Evolutionary conservation across 345 rosid species (phyloP).

Genomic region (Boechera stricta): DNA sequence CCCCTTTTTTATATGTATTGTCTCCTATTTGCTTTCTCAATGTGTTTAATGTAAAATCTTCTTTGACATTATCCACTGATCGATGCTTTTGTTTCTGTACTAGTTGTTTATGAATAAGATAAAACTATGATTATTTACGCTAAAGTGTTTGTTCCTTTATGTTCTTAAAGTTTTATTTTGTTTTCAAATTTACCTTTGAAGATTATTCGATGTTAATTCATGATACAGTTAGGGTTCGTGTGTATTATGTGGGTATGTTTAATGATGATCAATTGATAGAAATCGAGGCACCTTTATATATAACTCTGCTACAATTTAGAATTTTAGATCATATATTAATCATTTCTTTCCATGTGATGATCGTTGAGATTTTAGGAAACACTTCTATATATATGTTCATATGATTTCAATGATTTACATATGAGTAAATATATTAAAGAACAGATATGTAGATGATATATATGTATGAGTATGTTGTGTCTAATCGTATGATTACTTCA

Average conservation of each 20-base stretch:
- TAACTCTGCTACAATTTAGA: neutral
- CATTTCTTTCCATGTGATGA: constrained; percentile 35
- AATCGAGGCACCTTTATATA: neutral
- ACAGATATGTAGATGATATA: neutral
- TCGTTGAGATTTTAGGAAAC: constrained; percentile 14
- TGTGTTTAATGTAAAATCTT: constrained; percentile 25
- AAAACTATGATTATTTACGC: constrained; percentile 16
- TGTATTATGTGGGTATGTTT: constrained; percentile 15
- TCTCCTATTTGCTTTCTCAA: constrained; percentile 31
- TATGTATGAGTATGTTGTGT: neutral
- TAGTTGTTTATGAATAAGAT: constrained; percentile 35
- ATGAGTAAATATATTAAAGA: neutral
- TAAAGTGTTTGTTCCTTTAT: constrained; percentile 2
- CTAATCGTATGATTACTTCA: constrained; percentile 1
- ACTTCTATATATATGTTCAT: neutral
- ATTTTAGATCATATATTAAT: constrained; percentile 6
- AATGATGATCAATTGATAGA: neutral
- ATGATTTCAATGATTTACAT: constrained; percentile 8
- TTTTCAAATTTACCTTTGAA: neutral
- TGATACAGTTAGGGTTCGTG: constrained; percentile 37
- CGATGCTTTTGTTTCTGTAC: constrained; percentile 35
- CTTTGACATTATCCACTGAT: neutral
- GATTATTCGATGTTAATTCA: neutral
- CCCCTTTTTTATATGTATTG: constrained; percentile 28
- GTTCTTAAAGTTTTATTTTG: neutral